Evolutionary conservation across 1,139 yeast genomes (phyloP).

Genomic region (Groenewaldozyma sp.): DNA sequence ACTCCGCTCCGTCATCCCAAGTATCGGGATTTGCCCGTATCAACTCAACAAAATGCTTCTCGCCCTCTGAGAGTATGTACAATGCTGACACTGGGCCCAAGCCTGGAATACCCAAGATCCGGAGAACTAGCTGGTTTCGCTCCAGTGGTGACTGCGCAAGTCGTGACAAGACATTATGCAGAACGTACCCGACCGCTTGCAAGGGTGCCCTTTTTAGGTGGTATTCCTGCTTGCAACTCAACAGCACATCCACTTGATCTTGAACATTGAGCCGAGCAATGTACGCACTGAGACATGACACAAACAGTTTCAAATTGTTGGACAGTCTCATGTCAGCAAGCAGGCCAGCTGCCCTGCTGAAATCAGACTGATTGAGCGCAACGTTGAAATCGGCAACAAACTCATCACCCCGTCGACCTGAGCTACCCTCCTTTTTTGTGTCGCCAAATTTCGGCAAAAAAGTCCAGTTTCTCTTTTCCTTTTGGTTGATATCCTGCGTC

Average conservation of each 20-base stretch:
- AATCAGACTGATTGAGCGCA: background rate
- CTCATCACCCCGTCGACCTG: background rate
- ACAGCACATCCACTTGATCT: constrained; percentile 1
- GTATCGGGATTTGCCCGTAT: constrained; percentile 7
- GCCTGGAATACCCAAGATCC: background rate
- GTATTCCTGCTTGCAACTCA: background rate
- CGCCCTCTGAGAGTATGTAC: constrained; percentile 1
- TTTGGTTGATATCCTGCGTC: too few relatives aligned
- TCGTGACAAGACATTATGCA: too few relatives aligned
- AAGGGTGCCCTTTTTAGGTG: background rate
- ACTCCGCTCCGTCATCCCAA: too few relatives aligned
- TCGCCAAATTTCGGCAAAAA: background rate
- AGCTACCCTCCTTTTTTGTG: background rate
- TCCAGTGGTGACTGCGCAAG: too few relatives aligned
- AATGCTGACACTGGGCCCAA: background rate
- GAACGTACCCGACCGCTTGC: constrained; percentile 12
- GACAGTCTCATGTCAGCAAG: background rate
- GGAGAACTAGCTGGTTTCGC: background rate
- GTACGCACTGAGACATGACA: background rate
- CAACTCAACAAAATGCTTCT: constrained; percentile 7
- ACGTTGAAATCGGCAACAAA: background rate
- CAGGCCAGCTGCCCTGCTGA: background rate
- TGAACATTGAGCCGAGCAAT: background rate
- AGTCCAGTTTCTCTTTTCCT: background rate
- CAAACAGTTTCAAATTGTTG: background rate